Evolutionary conservation across 1,139 yeast species (phyloP).

Genomic region (Candida neerlandica): DNA sequence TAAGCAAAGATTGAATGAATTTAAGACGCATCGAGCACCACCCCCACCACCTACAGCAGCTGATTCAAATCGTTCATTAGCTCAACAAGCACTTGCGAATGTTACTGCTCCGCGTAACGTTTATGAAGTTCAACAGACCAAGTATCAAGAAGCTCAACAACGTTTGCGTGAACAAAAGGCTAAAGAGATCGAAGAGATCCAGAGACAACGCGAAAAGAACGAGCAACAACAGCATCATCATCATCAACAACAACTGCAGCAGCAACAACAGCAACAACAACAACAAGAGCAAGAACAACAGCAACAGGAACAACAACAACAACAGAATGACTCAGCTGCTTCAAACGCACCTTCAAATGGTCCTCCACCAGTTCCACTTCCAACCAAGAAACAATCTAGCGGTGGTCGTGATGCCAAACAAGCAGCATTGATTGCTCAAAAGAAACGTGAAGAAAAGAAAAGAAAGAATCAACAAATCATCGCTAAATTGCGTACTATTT

Average conservation of each 20-base stretch:
- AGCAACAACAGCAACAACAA: conserved; percentile 3
- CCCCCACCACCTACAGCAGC: conserved; percentile 33
- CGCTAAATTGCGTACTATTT: conserved; percentile 70
- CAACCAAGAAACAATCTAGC: conserved; percentile 20
- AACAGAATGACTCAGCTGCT: background rate
- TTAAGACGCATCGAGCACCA: conserved; percentile 37
- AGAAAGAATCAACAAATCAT: conserved; percentile 70
- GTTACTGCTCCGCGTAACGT: conserved; percentile 12
- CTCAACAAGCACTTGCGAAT: conserved; percentile 19
- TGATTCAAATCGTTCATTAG: conserved; percentile 11
- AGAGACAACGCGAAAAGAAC: conserved; percentile 16
- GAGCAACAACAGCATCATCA: conserved; percentile 12
- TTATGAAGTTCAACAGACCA: conserved; percentile 13
- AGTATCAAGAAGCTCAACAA: conserved; percentile 16
- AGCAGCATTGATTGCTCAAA: conserved; percentile 60
- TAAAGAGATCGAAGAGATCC: conserved; percentile 11
- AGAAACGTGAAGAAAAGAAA: conserved; percentile 76
- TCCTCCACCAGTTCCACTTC: conserved; percentile 5
- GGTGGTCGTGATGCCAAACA: conserved; percentile 55
- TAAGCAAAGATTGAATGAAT: conserved; percentile 28
- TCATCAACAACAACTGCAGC: conserved; percentile 6
- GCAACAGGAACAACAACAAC: background rate
- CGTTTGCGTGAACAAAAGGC: conserved; percentile 15
- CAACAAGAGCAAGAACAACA: background rate
- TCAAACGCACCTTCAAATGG: conserved; percentile 1